Percentiles rank a stretch among this genome's conserved stretches.
These are phyloP conservation scores for Rutstroemia sp. DNA, from an alignment of 2,329 filamentous ascomycete species.

Conservation along the genomic window DNA sequence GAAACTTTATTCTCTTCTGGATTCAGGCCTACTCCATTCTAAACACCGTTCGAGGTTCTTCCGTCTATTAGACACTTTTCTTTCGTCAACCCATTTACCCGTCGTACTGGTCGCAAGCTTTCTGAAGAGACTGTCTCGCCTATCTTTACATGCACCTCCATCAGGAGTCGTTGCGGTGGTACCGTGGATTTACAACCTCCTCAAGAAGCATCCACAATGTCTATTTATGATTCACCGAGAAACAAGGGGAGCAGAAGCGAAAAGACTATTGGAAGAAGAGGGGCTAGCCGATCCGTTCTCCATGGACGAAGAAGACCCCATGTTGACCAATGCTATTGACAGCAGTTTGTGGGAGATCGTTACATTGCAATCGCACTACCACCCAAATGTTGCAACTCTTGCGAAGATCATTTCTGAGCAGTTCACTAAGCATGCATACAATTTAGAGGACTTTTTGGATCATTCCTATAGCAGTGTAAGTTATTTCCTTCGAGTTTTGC, in stretches of 20 bases:
- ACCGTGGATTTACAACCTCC: constrained; percentile 91
- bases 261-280: constrained; percentile 51
- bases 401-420: constrained; percentile 92
- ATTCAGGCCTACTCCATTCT: constrained; percentile 80
- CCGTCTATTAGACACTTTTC: constrained; percentile 82
- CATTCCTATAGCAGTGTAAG: constrained; percentile 79
- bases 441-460: constrained; percentile 94
- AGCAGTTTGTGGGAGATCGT: constrained; percentile 94
- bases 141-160: constrained; percentile 83
- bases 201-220: constrained; percentile 82
- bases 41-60: constrained; percentile 93
- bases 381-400: constrained; percentile 92
- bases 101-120: constrained; percentile 89
- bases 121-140: constrained; percentile 81
- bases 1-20: constrained; percentile 89
- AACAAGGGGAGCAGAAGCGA: constrained; percentile 48
- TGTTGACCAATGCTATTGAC: constrained; percentile 79
- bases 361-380: constrained; percentile 85
- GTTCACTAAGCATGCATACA: constrained; percentile 93
- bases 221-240: constrained; percentile 94
- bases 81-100: constrained; percentile 86
- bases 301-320: constrained; percentile 69
- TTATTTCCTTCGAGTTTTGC: constrained; percentile 17
- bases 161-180: constrained; percentile 82
- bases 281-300: constrained; percentile 68